Conservation (phyloP, 768 basidiomycete species). For the Auricularia sp. region DNA sequence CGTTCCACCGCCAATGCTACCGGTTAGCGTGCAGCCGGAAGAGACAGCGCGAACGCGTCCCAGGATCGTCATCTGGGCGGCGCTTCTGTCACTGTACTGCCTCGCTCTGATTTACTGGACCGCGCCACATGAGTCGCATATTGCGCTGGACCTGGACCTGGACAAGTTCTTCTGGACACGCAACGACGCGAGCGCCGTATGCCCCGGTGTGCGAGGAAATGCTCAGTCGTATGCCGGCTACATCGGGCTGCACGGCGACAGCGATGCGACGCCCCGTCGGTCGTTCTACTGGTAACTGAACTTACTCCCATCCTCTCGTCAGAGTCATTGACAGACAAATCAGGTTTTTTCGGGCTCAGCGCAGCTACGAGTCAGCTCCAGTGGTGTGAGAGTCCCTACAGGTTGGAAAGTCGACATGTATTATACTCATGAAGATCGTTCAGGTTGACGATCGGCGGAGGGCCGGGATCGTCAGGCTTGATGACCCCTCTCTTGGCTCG, state of each 20-base stretch:
- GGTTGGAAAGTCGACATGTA: neutral
- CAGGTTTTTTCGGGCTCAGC: conserved; percentile 26
- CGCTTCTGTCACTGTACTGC: no score
- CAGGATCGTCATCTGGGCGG: no score
- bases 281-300: conserved; percentile 9
- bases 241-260: conserved; percentile 23
- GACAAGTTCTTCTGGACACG: neutral
- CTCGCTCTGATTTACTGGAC: no score
- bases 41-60: no score
- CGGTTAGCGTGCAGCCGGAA: no score
- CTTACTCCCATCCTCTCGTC: neutral
- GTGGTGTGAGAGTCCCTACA: conserved; percentile 17
- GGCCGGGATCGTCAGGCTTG: conserved; percentile 24
- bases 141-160: no score
- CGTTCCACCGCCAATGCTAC: no score
- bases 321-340: no score
- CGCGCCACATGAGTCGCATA: no score
- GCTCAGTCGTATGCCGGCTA: conserved; percentile 17
- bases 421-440: neutral
- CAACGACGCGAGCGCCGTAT: neutral
- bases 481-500: conserved; percentile 15
- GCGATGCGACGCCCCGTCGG: conserved; percentile 12
- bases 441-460: conserved; percentile 28
- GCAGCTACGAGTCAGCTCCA: conserved; percentile 18
- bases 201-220: neutral